Base-by-base conservation (phyloP, 345 rosid species). In the Hibiscus syriacus region DNA sequence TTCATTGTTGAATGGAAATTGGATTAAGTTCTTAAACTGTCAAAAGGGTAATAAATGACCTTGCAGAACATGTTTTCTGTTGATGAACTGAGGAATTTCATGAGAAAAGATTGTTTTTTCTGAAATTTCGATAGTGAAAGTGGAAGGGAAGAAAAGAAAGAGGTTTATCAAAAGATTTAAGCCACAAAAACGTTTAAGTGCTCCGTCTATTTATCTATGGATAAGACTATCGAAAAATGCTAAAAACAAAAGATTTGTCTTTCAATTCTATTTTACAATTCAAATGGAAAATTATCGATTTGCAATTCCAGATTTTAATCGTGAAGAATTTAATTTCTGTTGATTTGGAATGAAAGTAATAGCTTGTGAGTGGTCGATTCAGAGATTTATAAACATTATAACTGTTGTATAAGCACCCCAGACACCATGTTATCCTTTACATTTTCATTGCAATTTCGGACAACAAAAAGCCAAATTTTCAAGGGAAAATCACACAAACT, bases 171-270 rank as follows among this genome's bases (percentile, higher is more conserved):
- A 70, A 67, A 49, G 52, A 71, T 67, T 72, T 67, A 73, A 81
- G 81, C 83, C 81, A 75, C 76, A 75, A 62, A 66, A 66, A 56
- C 26, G 19, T 17, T 52, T n/a, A n/a, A n/a, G n/a, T n/a, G n/a
- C n/a, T n/a, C n/a, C n/a, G n/a, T n/a, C 23, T 53, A 20, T 36
- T 2, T 19, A 43, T 62, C 30, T n/a, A 72, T 36, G 66, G 79
- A 70, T 75, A 66, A 70, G 73, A 55, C 16, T 1, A 74, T n/a
- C n/a, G 32, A 55, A 70, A 69, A 72, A 36, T 65, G 73, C 69
- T 34, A 59, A 25, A 23, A 10, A 49, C 7, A 30, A 70, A 29
- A 45, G 50, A 12, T 54, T 2, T 3, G 25, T 39, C n/a, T 45
- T 4, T 4, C 27, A 5, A 19, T 68, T 17, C 39, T 3, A 55